Base-by-base conservation (phyloP, 345 rosid species). In the Ceriops decandra region DNA sequence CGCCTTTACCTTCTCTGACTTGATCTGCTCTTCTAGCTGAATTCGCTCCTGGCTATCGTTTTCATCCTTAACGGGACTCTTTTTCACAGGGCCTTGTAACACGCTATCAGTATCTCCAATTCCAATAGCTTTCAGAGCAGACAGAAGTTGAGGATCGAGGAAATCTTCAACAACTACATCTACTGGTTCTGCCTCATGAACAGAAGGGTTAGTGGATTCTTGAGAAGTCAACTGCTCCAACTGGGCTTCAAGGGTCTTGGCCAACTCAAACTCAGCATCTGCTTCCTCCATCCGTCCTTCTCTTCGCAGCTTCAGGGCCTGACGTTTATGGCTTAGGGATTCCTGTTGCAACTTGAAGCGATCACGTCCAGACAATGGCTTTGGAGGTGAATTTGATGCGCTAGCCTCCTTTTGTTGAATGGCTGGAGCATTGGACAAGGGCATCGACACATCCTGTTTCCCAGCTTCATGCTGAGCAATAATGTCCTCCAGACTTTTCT, bases 261-360 rank as follows among this genome's bases (percentile, higher is more conserved):
- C 99, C 47, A 86, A 63, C 77, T 95, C 98, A 69, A 84, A 80
- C 79, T 95, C 96, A 36, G 92, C 95, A 69, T 95, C 98, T 20
- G 99, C 99, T 86, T 91, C 96, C 73, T 82, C 80, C 72, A 76
- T 72, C 52, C 81, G 81, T 68, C 96, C 98, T 82, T 76, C 97
- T 63, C 87, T 90, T 2, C 96, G 80, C 68, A 91, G 83, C 77
- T 89, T 93, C 82, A 93, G 78, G 62, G 96, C 98, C 80, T 82
- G 88, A 15, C 95, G 90, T 74, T 93, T 91, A 76, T 89, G 98
- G 63, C 84, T 65, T 10, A 91, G 85, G 51, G 98, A 91, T 72
- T 93, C 87, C 76, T 91, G 96, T 62, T 93, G 98, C 74, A 93
- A 57, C 78, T 88, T 93, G 72, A 87, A 89, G 57, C 97, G 95